Conservation (phyloP, 2,329 filamentous ascomycete genomes). For the Aspergillus fructus region DNA sequence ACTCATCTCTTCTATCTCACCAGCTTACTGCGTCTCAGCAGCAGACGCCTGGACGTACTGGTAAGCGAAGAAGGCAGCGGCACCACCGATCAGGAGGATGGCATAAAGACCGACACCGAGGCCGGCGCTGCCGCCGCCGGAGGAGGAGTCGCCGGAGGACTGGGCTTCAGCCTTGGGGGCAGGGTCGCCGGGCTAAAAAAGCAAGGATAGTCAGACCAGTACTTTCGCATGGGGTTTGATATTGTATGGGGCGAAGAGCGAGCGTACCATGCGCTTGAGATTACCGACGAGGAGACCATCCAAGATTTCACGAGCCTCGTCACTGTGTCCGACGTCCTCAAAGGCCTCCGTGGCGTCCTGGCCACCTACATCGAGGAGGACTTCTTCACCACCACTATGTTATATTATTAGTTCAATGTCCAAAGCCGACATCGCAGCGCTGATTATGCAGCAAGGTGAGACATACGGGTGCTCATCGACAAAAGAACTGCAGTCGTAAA, state of each 20-base stretch:
- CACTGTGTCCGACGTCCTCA: conserved; percentile 98
- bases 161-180: conserved; percentile 61
- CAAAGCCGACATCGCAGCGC: not conserved
- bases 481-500: conserved; percentile 88
- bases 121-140: conserved; percentile 38
- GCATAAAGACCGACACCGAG: conserved; percentile 80
- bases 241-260: not conserved
- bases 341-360: conserved; percentile 98
- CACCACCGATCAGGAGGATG: conserved; percentile 73
- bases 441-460: not conserved
- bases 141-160: conserved; percentile 44
- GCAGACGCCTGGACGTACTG: conserved; percentile 68
- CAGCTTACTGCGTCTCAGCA: conserved; percentile 26
- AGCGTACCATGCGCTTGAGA: conserved; percentile 76
- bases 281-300: conserved; percentile 70
- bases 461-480: conserved; percentile 93
- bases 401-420: not conserved
- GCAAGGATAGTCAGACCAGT: not conserved
- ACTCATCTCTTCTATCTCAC: not conserved
- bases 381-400: conserved; percentile 91
- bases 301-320: conserved; percentile 95
- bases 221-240: not conserved
- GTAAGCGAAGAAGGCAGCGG: conserved; percentile 76
- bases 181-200: conserved; percentile 68
- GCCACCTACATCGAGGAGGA: conserved; percentile 90